These are phyloP conservation scores for Trametes cubensis DNA, from an alignment of 768 basidiomycete genomes.

Conservation along the genomic window DNA sequence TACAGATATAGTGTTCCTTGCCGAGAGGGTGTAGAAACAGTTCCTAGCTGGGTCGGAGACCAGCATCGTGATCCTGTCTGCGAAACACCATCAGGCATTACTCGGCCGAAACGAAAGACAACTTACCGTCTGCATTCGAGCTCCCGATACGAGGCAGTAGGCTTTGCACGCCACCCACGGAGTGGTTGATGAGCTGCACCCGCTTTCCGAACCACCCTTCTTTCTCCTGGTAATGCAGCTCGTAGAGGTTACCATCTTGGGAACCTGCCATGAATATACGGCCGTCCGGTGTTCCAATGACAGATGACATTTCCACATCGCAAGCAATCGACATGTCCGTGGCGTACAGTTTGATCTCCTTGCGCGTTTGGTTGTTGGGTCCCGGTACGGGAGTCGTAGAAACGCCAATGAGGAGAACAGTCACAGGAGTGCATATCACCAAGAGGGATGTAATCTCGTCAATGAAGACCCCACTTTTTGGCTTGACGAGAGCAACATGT, in stretches of 20 bases:
- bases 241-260: conserved; percentile 88
- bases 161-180: conserved; percentile 76
- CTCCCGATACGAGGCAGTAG: conserved; percentile 76
- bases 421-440: conserved; percentile 86
- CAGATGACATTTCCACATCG: conserved; percentile 85
- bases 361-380: conserved; percentile 44
- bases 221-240: conserved; percentile 86
- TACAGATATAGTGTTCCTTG: conserved; percentile 64
- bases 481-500: conserved; percentile 84
- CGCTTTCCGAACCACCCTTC: conserved; percentile 93
- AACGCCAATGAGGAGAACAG: conserved; percentile 83
- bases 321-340: conserved; percentile 81
- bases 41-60: conserved; percentile 69
- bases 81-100: conserved; percentile 10
- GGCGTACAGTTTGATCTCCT: conserved; percentile 86
- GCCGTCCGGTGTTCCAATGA: conserved; percentile 77
- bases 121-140: conserved; percentile 62
- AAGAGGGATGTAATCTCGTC: conserved; percentile 89
- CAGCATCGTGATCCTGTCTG: conserved; percentile 74
- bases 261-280: conserved; percentile 90
- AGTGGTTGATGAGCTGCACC: conserved; percentile 85
- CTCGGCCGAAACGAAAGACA: conserved; percentile 1
- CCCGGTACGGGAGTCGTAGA: conserved; percentile 52
- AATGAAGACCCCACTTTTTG: conserved; percentile 85
- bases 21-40: conserved; percentile 77